These are phyloP conservation scores for Citrus glauca DNA, from an alignment of 345 rosid genomes.

Conservation along the genomic window DNA sequence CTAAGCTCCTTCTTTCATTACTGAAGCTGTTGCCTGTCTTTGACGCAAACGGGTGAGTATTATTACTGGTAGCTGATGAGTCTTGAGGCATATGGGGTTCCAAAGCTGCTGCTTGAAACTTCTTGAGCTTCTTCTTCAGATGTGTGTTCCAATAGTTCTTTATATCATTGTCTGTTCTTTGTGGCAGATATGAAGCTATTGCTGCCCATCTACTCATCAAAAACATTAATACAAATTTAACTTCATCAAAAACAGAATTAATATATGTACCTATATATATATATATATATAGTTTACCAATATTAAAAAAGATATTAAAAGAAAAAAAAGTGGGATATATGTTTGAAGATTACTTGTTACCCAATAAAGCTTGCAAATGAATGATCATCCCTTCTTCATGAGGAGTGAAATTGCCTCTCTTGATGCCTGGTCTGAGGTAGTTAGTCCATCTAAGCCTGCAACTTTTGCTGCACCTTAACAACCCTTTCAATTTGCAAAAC, in stretches of 20 bases:
- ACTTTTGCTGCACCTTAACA: slow-evolving; percentile 94
- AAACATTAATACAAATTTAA: background rate
- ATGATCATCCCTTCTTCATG: slow-evolving; percentile 98
- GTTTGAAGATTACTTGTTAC: slow-evolving; percentile 85
- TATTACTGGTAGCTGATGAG: slow-evolving; percentile 8
- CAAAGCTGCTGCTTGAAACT: slow-evolving; percentile 43
- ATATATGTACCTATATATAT: too few relatives aligned
- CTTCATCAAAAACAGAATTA: background rate
- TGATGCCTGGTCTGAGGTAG: slow-evolving; percentile 96
- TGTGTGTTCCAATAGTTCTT: slow-evolving; percentile 99
- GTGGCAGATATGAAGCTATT: slow-evolving; percentile 97
- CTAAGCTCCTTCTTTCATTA: slow-evolving; percentile 25
- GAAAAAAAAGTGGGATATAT: background rate
- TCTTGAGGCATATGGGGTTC: slow-evolving; percentile 29
- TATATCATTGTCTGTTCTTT: slow-evolving; percentile 91
- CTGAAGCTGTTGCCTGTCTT: slow-evolving; percentile 8
- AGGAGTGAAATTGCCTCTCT: slow-evolving; percentile 92
- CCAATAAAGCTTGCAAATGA: slow-evolving; percentile 97
- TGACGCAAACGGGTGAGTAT: slow-evolving; percentile 11
- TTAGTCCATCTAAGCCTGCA: slow-evolving; percentile 99
- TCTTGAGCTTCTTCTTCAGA: slow-evolving; percentile 93
- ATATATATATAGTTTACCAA: background rate
- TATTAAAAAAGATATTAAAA: background rate
- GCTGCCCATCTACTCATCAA: slow-evolving; percentile 80
- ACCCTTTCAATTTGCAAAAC: slow-evolving; percentile 36